Evolutionary conservation across 257 asterid species (phyloP), one percentile per base, ranked within the genome.

Genomic region (Solanum chilense): DNA sequence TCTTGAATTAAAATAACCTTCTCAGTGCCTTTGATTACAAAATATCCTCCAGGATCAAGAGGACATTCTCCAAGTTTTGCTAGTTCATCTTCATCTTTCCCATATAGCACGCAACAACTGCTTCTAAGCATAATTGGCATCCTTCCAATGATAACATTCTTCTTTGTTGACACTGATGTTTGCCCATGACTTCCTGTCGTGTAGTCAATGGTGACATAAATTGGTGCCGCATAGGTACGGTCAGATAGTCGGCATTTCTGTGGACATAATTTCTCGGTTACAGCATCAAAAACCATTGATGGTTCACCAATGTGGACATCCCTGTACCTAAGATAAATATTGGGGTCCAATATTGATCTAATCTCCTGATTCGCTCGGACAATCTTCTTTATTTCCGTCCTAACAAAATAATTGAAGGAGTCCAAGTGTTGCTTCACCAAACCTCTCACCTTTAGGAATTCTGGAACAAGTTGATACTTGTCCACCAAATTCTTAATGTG

Each of bases 1-100:
- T 97, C 99, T 90, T 97, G 99, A 44, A 97, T 97, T 93, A 95
- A 91, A 90, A 97, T 91, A 90, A 97, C 98, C 98, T 97, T 97
- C 90, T 97, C 98, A 21, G 95, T 94, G 87, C 98, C 99, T 91
- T 96, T 97, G 82, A 97, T 90, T 64, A 96, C 83, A 91, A 97
- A 97, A 89, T 97, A 97, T 84, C 99, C 99, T 85, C 99, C 99
- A 27, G 99, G 99, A 88, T 97, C 99, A 80, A 97, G 95, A 5
- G 99, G 99, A 91, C 99, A 97, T 92, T 97, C 99, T 88, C 99
- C 97, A 83, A 92, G 93, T 87, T 66, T 92, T 87, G 99, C 96
- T 86, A 97, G 93, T 89, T 97, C 98, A 14, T 96, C 97, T 89
- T 97, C 99, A 90, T 97, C 99, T 88, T 92, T 97, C 87, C 94